Conservation (phyloP, 306 rosid genomes). For the Lathyrus oleraceus region DNA sequence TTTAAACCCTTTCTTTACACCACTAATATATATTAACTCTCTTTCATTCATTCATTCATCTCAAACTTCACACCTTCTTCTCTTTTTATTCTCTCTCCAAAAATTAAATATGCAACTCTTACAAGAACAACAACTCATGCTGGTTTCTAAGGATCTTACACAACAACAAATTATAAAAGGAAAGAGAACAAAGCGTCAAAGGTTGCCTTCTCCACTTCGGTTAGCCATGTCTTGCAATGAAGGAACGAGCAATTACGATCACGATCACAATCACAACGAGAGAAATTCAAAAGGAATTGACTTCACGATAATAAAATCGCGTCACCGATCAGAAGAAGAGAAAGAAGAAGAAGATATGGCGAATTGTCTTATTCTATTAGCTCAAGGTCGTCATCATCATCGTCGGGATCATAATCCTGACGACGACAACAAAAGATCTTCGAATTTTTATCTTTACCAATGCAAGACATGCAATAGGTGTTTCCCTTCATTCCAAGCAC, state of each 20-base stretch:
- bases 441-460: slow-evolving; percentile 39
- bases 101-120: slow-evolving; percentile 40
- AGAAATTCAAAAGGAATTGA: slow-evolving; percentile 27
- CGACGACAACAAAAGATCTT: neutral
- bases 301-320: slow-evolving; percentile 1
- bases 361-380: slow-evolving; percentile 76
- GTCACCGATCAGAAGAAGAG: slow-evolving; percentile 30
- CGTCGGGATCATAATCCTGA: neutral
- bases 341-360: slow-evolving; percentile 73
- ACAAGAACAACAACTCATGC: slow-evolving; percentile 24
- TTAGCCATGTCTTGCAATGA: slow-evolving; percentile 39
- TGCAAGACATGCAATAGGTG: slow-evolving; percentile 84
- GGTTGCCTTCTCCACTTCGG: slow-evolving; percentile 50
- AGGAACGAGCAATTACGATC: neutral
- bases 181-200: slow-evolving; percentile 70
- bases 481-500: slow-evolving; percentile 86
- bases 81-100: neutral
- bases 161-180: slow-evolving; percentile 57
- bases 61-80: neutral
- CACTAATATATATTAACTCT: slow-evolving; percentile 42
- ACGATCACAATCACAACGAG: neutral
- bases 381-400: slow-evolving; percentile 48
- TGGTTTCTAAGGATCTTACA: slow-evolving; percentile 32
- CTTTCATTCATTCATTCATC: slow-evolving; percentile 12
- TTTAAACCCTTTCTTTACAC: slow-evolving; percentile 36